A percentile compares a stretch with the other conserved stretches of the same genome.
Conservation (phyloP, 768 basidiomycete species). For the Leccinum uliginosum region DNA sequence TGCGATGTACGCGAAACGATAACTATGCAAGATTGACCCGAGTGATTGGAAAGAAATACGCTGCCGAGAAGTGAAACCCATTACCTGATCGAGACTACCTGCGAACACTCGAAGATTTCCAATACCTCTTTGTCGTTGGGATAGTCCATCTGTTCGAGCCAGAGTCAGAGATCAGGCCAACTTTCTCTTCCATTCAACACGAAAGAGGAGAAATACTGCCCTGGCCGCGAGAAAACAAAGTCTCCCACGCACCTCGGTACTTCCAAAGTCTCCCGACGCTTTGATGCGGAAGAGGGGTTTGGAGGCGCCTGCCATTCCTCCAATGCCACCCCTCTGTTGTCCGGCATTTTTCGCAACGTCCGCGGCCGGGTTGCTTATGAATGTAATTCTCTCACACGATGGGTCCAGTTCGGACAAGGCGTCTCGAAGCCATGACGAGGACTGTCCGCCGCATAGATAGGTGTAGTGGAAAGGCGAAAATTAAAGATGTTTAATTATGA, state of each 20-base stretch:
- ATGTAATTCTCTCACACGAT: conserved; percentile 79
- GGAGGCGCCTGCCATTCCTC: background rate
- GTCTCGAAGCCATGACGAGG: conserved; percentile 91
- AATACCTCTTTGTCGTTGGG: conserved; percentile 90
- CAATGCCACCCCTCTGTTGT: conserved; percentile 11
- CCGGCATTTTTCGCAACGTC: conserved; percentile 14
- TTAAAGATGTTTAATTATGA: background rate
- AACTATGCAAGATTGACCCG: conserved; percentile 43
- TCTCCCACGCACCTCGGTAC: conserved; percentile 59
- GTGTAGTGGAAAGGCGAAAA: background rate
- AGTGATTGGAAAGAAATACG: background rate
- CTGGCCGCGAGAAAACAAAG: background rate
- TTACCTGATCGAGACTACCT: conserved; percentile 68
- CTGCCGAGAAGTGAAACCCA: conserved; percentile 6
- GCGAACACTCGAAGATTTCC: conserved; percentile 81
- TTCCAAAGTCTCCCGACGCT: conserved; percentile 78
- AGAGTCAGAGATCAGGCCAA: background rate
- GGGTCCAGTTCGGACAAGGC: conserved; percentile 89
- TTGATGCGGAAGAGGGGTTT: conserved; percentile 76
- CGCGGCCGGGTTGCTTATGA: conserved; percentile 68
- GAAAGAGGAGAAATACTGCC: background rate
- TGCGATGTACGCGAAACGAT: conserved; percentile 75
- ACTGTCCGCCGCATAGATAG: conserved; percentile 23
- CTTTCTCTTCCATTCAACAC: background rate
- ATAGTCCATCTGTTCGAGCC: conserved; percentile 79